Evolutionary conservation across 768 basidiomycete species (phyloP).

Genomic region (Tylopilus balloui): DNA sequence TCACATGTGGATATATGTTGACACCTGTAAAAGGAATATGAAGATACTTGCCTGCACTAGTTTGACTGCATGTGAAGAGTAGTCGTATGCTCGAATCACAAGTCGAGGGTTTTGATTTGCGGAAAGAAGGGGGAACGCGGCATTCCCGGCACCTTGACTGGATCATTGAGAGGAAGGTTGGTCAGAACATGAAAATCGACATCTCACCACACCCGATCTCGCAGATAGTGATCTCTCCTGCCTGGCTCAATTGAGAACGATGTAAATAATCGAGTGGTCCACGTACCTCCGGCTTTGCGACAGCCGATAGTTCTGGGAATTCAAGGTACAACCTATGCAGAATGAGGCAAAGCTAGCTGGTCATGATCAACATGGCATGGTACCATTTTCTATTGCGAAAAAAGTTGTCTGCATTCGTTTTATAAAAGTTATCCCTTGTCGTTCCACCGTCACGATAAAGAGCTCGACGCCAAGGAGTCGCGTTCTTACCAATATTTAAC

Average conservation of each 20-base stretch:
- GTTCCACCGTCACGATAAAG: constrained; percentile 21
- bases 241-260: constrained; percentile 41
- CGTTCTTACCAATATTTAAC: constrained; percentile 62
- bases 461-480: constrained; percentile 25
- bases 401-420: constrained; percentile 79
- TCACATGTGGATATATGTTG: background rate
- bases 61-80: constrained; percentile 82
- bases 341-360: background rate
- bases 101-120: constrained; percentile 79
- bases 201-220: constrained; percentile 87
- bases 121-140: constrained; percentile 84
- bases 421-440: constrained; percentile 91
- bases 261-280: background rate
- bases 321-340: constrained; percentile 78
- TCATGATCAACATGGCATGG: background rate
- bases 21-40: background rate
- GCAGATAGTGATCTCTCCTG: constrained; percentile 69
- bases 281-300: constrained; percentile 61
- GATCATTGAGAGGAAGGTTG: background rate
- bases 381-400: constrained; percentile 93
- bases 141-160: constrained; percentile 83
- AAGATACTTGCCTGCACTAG: constrained; percentile 67
- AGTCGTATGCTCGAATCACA: constrained; percentile 80
- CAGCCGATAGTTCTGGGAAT: constrained; percentile 81
- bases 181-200: background rate